Evolutionary conservation across 257 asterid genomes (phyloP), one percentile per base, ranked within the genome.

Genomic region (Henckelia pumila): DNA sequence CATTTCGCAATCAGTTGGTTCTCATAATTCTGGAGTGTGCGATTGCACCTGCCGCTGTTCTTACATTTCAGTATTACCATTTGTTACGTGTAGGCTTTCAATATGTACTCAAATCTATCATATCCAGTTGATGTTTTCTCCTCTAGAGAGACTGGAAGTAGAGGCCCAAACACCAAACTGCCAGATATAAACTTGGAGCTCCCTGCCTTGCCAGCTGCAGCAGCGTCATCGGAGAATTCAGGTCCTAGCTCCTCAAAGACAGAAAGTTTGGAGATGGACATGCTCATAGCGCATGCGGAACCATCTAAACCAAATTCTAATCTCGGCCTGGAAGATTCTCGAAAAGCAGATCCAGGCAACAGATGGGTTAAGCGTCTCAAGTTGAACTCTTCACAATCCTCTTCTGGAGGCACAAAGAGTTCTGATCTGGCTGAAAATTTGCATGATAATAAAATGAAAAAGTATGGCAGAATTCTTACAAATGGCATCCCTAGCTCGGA

Each of bases 361-460:
- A 76, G 81, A 78, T 92, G 96, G 96, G 83, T 83, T 71, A 92
- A 89, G 71, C 96, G 96, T 66, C 85, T 91, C 35, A 89, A 82
- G 73, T 57, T 60, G 66, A 71, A 73, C 64, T 77, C 80, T 53
- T 75, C 86, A 24, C 66, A 67, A 61, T 70, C 87, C 59, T 67
- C 67, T 66, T 68, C 70, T 58, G 74, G n/a, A 49, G 87, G 91
- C 35, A 78, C 82, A 52, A 78, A 71, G 71, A 75, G 66, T 78
- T 72, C 81, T 3, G 73, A 61, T 69, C 22, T 62, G 63, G 67
- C 35, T 37, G 83, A 82, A 50, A 72, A 53, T 66, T 62, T 76
- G 14, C 57, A 74, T 67, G 79, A 64, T 52, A 85, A 79, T 56
- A 76, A 73, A 37, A 75, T 49, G 64, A 66, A 55, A 53, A 61